Conservation (phyloP, 208 protist species). For the Phytomonas francai region DNA sequence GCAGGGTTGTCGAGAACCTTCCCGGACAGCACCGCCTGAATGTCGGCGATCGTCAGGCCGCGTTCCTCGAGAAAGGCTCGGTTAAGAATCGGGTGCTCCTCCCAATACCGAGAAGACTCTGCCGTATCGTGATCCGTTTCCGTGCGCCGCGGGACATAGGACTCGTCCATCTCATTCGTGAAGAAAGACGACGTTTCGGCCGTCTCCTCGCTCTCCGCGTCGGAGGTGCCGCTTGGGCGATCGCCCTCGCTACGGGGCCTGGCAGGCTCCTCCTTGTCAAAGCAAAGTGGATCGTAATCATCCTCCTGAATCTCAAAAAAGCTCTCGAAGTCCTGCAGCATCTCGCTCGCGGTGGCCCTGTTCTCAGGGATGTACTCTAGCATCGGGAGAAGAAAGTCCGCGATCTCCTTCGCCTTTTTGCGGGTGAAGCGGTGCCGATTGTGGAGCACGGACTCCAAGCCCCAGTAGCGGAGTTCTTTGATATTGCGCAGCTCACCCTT, state of each 20-base stretch:
- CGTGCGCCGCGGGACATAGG: slow-evolving; percentile 16
- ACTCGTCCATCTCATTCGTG: slow-evolving; percentile 3
- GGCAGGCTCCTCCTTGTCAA: slow-evolving; percentile 31
- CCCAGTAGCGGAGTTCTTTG: slow-evolving; percentile 70
- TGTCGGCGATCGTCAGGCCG: slow-evolving; percentile 64
- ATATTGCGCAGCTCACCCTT: slow-evolving; percentile 70
- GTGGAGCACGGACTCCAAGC: slow-evolving; percentile 84
- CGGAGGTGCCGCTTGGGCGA: slow-evolving; percentile 5
- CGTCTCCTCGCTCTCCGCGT: slow-evolving; percentile 20
- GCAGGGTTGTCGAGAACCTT: slow-evolving; percentile 32
- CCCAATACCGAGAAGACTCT: slow-evolving; percentile 47
- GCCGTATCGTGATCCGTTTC: slow-evolving; percentile 20
- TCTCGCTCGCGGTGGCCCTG: slow-evolving; percentile 79
- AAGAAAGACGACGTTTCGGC: slow-evolving; percentile 17
- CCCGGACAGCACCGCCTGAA: slow-evolving; percentile 58
- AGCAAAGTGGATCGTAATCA: slow-evolving; percentile 76
- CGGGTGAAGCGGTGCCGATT: slow-evolving; percentile 89
- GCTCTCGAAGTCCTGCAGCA: slow-evolving; percentile 69
- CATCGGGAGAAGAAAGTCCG: slow-evolving; percentile 94
- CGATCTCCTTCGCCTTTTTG: slow-evolving; percentile 87
- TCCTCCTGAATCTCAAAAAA: slow-evolving; percentile 85
- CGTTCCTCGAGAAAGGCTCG: slow-evolving; percentile 39
- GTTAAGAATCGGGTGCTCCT: slow-evolving; percentile 70
- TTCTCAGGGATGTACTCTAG: slow-evolving; percentile 83
- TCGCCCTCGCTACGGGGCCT: slow-evolving; percentile 13